These are phyloP conservation scores for Hypoxylon sp. DNA, from an alignment of 2,329 filamentous ascomycete species.

Conservation along the genomic window DNA sequence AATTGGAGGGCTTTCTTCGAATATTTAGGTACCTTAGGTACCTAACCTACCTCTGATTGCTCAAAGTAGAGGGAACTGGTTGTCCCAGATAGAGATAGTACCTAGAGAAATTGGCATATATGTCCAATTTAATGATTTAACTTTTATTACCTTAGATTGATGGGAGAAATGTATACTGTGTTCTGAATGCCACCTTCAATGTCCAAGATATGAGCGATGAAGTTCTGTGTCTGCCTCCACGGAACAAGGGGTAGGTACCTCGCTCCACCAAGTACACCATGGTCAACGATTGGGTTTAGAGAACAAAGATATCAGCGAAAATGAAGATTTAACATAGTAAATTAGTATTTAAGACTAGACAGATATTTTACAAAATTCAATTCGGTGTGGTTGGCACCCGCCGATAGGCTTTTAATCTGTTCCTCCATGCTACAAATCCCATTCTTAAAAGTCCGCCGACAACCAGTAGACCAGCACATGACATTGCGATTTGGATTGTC, in stretches of 20 bases:
- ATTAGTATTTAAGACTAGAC: slow-evolving; percentile 15
- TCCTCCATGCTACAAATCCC: slow-evolving; percentile 32
- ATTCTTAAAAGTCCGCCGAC: slow-evolving; percentile 26
- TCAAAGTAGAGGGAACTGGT: not conserved
- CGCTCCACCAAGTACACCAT: not conserved
- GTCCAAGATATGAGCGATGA: not conserved
- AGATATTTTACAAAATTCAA: slow-evolving; percentile 9
- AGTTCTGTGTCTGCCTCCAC: not conserved
- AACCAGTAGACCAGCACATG: slow-evolving; percentile 20
- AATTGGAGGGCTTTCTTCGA: not conserved
- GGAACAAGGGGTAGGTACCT: not conserved
- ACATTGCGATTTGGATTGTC: slow-evolving; percentile 18
- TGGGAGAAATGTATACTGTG: not conserved
- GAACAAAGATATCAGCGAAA: not conserved
- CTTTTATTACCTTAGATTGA: not conserved
- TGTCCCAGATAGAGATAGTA: too few relatives aligned
- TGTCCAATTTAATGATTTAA: not conserved
- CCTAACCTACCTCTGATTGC: not conserved
- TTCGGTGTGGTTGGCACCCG: slow-evolving; percentile 30
- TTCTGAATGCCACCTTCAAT: not conserved
- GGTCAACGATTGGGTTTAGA: not conserved
- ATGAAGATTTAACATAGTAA: slow-evolving; percentile 6
- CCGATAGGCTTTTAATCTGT: slow-evolving; percentile 28
- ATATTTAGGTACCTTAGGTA: not conserved
- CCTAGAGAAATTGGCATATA: too few relatives aligned